Base-by-base conservation (phyloP, 352 stramenopile species). In the Phytophthora megakarya region DNA sequence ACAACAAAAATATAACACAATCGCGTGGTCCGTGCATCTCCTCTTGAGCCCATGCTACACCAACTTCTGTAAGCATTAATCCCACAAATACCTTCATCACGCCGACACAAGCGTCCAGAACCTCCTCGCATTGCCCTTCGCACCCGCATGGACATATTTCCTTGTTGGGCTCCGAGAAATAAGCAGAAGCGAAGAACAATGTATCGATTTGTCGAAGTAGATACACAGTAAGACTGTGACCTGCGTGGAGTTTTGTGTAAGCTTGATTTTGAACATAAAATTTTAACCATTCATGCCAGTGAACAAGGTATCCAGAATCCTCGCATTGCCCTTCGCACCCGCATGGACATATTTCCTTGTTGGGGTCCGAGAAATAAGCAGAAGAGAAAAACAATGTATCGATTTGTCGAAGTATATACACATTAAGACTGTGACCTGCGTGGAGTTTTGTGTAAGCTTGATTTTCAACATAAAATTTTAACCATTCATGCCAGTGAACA, bases 351-450 rank as follows among this genome's bases (percentile, higher is more conserved):
- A 7, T 39, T 61, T 65, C 46, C 8, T 26, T 19, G 3, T 21
- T 8, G 30, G 54, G 38, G 9, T 66, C 21, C 32, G 26, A 6
- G 32, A 70, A 66, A 4, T 22, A 33, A 8, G 15, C 33, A 4
- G 18, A 18, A 46, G 37, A n/a, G 32, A 70, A 70, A 45, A 70
- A 70, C 5, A 56, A 32, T 1, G 4, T 28, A 18, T 70, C 47
- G 33, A 70, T 52, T 38, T 70, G 62, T 26, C n/a, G 22, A 23
- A 70, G 62, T 13, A 70, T 37, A 51, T 47, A 70, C 18, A 47
- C 45, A 21, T 43, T 47, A 43, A 64, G 48, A 13, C 16, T 19
- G 18, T 26, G 23, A 5, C 21, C 44, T 21, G 7, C 32, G 19
- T 39, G 18, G 21, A 33, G 16, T 48, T 3, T 58, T 15, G 22